These are phyloP conservation scores for Cercophora samala DNA, from an alignment of 495 filamentous ascomycete species.

Conservation along the genomic window DNA sequence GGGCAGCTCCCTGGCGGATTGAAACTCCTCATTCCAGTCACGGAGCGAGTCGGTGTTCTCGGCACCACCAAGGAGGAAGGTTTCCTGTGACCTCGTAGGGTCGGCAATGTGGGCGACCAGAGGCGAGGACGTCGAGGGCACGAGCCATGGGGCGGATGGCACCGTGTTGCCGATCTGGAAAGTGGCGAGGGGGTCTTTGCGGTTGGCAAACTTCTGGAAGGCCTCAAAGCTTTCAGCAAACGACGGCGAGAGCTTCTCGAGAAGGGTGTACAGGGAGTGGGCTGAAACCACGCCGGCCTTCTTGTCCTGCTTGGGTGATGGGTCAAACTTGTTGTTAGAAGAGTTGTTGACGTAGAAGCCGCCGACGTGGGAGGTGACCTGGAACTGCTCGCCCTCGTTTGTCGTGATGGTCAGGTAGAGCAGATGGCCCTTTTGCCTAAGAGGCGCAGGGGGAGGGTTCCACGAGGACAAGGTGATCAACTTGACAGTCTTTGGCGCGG, in stretches of 20 bases:
- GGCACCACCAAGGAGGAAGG: constrained; percentile 79
- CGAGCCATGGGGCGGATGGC: constrained; percentile 89
- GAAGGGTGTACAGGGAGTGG: constrained; percentile 82
- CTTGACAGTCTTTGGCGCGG: constrained; percentile 84
- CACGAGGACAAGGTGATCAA: constrained; percentile 82
- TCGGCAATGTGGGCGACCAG: constrained; percentile 73
- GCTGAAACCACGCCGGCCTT: constrained; percentile 54
- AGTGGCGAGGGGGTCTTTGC: constrained; percentile 82
- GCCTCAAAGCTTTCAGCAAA: constrained; percentile 70
- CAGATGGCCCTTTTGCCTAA: constrained; percentile 87
- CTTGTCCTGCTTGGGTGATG: constrained; percentile 66
- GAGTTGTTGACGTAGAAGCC: constrained; percentile 97
- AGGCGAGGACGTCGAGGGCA: constrained; percentile 61
- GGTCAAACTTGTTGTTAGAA: constrained; percentile 88
- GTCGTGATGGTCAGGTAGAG: constrained; percentile 86
- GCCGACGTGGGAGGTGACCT: constrained; percentile 87
- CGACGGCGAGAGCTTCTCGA: constrained; percentile 73
- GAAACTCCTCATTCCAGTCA: constrained; percentile 99
- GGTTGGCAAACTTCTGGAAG: constrained; percentile 74
- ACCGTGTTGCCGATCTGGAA: constrained; percentile 93
- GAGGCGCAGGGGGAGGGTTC: constrained; percentile 92
- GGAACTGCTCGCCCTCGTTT: constrained; percentile 86
- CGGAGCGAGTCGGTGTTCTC: constrained; percentile 91
- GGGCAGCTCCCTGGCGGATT: constrained; percentile 89
- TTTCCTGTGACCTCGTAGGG: constrained; percentile 86